These are phyloP conservation scores for Annulohypoxylon moriforme DNA, from an alignment of 495 filamentous ascomycete genomes.

Conservation along the genomic window DNA sequence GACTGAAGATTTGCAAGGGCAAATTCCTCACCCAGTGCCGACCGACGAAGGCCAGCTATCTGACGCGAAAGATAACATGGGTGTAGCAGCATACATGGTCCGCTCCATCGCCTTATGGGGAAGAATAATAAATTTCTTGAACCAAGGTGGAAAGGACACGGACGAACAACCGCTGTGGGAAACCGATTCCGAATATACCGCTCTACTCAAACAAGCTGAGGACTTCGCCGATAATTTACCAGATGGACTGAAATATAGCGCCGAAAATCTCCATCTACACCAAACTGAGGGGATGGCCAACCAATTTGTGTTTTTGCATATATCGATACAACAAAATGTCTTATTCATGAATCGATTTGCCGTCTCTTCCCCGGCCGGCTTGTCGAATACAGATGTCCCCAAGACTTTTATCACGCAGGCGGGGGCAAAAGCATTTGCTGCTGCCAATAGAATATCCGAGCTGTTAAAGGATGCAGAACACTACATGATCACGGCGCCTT, in stretches of 20 bases:
- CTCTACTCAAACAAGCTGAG: slow-evolving; percentile 76
- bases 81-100: slow-evolving; percentile 91
- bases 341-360: slow-evolving; percentile 92
- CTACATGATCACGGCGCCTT: slow-evolving; percentile 86
- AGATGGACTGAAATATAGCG: slow-evolving; percentile 72
- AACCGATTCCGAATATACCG: slow-evolving; percentile 76
- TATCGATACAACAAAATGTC: slow-evolving; percentile 87
- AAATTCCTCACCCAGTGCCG: slow-evolving; percentile 72
- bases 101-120: slow-evolving; percentile 90
- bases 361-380: slow-evolving; percentile 74
- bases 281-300: slow-evolving; percentile 86
- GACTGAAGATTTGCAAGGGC: slow-evolving; percentile 85
- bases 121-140: slow-evolving; percentile 87
- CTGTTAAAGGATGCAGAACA: slow-evolving; percentile 83
- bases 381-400: slow-evolving; percentile 79
- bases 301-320: slow-evolving; percentile 94
- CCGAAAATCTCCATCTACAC: slow-evolving; percentile 86
- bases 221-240: slow-evolving; percentile 78
- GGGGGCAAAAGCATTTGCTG: slow-evolving; percentile 79
- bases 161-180: slow-evolving; percentile 85
- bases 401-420: slow-evolving; percentile 82
- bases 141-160: slow-evolving; percentile 87
- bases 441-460: slow-evolving; percentile 89
- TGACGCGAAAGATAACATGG: slow-evolving; percentile 87
- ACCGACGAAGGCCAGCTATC: slow-evolving; percentile 71